Base-by-base conservation (phyloP, 441 rosid species). In the Pelargonium citronellum region DNA sequence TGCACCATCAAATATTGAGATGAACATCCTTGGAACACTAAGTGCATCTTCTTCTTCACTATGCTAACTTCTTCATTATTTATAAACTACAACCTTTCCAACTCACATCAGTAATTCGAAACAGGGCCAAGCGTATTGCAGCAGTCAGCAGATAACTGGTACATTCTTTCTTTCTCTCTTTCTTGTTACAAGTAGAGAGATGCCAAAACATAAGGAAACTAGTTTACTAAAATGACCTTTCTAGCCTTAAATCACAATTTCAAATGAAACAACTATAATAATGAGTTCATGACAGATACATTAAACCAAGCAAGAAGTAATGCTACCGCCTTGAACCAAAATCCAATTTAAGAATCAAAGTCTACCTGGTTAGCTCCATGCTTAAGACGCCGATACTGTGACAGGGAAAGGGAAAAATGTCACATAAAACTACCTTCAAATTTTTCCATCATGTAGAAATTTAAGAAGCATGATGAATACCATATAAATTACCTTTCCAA, bases 351-450 rank as follows among this genome's bases (percentile, higher is more conserved):
- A 60, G 34, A 60, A 60, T 60, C n/a, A 60, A 73, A 68, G 37
- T 7, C 24, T 83, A 95, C 99, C 97, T 79, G 86, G 80, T 91
- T 95, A 79, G 77, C 80, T 81, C 99, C 99, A 81, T 83, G 98
- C 85, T 92, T 95, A 79, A 95, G 98, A 73, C 99, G 97, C 16
- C 99, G 96, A 80, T 95, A 95, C 99, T 95, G 97, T 79, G 5
- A 75, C 70, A 78, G 74, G 65, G 67, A 79, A 61, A 66, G 39
- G 66, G 67, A 69, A 20, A 72, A 66, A 68, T 67, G 67, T 67
- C 22, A 75, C 75, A 73, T 75, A 66, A 79, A 63, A 63, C 34
- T 71, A 67, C 68, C 49, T 55, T 55, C 27, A 30, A 37, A 22
- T 16, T 69, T 39, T 39, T 72, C 46, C 51, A 67, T 53, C 46